These are phyloP conservation scores for Dipteronia dyeriana DNA, from an alignment of 345 rosid genomes.

Conservation along the genomic window DNA sequence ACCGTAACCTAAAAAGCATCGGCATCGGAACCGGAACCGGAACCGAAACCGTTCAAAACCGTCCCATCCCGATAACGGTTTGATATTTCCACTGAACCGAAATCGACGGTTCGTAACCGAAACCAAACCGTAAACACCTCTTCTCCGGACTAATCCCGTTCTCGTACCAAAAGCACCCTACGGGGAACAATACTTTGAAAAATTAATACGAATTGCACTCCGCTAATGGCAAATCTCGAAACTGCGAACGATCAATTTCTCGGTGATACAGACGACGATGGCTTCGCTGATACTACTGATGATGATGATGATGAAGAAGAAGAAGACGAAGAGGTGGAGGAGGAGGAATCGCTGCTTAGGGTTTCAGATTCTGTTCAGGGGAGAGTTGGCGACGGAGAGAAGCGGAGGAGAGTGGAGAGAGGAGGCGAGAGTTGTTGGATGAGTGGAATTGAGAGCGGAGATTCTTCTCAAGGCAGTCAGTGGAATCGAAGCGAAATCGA, in stretches of 20 bases:
- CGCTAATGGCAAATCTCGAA: too few relatives aligned
- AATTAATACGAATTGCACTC: too few relatives aligned
- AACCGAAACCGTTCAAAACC: too few relatives aligned
- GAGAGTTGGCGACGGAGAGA: constrained; percentile 30
- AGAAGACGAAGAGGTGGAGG: constrained; percentile 29
- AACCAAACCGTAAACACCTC: too few relatives aligned
- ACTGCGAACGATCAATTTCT: not conserved
- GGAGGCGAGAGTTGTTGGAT: constrained; percentile 30
- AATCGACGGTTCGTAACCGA: too few relatives aligned
- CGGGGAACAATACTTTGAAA: too few relatives aligned
- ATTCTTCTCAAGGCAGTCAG: constrained; percentile 44
- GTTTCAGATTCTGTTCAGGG: constrained; percentile 17
- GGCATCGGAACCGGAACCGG: too few relatives aligned
- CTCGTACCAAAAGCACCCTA: too few relatives aligned
- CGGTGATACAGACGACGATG: not conserved
- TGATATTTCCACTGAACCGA: too few relatives aligned
- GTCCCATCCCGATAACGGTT: too few relatives aligned
- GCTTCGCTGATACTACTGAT: not conserved
- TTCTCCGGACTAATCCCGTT: too few relatives aligned
- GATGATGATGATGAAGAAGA: constrained; percentile 26
- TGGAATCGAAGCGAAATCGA: constrained; percentile 57
- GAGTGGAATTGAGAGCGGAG: constrained; percentile 27
- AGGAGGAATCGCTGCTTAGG: constrained; percentile 36
- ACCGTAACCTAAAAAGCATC: too few relatives aligned
- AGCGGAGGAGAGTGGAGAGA: constrained; percentile 32